Evolutionary conservation across 202 grass and related monocot species (phyloP).

Genomic region (Elaeis oleifera): DNA sequence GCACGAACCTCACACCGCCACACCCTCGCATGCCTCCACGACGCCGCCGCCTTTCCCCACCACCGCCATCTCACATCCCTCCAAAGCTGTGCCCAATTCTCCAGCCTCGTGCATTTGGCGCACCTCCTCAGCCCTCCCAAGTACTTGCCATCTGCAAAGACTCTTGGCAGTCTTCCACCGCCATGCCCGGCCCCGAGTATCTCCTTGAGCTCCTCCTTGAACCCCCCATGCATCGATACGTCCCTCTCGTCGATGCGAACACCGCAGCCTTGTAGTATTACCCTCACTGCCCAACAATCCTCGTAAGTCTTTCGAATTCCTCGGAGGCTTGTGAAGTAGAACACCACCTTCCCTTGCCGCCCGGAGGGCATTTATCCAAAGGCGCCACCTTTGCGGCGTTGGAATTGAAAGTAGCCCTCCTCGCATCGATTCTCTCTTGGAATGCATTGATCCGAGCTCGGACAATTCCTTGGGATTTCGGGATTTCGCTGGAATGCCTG

Average conservation of each 20-base stretch:
- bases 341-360: slow-evolving; percentile 42
- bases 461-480: slow-evolving; percentile 58
- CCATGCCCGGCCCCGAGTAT: slow-evolving; percentile 20
- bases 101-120: slow-evolving; percentile 68
- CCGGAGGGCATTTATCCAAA: slow-evolving; percentile 21
- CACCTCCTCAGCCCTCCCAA: slow-evolving; percentile 64
- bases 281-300: slow-evolving; percentile 62
- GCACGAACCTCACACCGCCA: slow-evolving; percentile 66
- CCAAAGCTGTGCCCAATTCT: slow-evolving; percentile 38
- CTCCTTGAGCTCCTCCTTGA: slow-evolving; percentile 70
- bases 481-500: slow-evolving; percentile 47
- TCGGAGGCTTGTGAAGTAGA: slow-evolving; percentile 86
- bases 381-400: not conserved
- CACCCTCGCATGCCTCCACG: slow-evolving; percentile 47
- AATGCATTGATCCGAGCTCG: slow-evolving; percentile 58
- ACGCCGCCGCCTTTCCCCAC: slow-evolving; percentile 18
- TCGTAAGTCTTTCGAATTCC: slow-evolving; percentile 81
- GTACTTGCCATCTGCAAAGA: slow-evolving; percentile 57
- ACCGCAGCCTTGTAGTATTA: slow-evolving; percentile 61
- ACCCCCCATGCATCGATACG: slow-evolving; percentile 72
- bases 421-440: slow-evolving; percentile 71
- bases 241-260: slow-evolving; percentile 77
- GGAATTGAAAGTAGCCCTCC: slow-evolving; percentile 29
- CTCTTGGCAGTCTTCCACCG: slow-evolving; percentile 46
- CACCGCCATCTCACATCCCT: slow-evolving; percentile 42